Conservation (phyloP, 225 moss, liverwort and hornwort species). For the Asterella californica region DNA sequence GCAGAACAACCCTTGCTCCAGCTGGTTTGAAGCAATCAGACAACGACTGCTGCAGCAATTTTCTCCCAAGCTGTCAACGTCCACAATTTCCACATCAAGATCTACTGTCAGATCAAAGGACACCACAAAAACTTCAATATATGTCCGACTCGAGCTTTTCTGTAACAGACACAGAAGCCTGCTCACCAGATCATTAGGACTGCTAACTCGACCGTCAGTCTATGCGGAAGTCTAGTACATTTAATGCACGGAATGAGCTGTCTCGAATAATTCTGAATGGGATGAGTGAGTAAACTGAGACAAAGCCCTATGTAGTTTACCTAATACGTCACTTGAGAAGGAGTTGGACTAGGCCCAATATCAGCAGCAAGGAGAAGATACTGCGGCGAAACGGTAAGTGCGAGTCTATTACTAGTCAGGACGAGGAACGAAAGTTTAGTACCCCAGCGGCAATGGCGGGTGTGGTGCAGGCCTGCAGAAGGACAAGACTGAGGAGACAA, state of each 20-base stretch:
- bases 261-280: not conserved
- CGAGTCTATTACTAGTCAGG: not conserved
- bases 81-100: not conserved
- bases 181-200: not conserved
- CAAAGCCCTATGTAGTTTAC: not conserved
- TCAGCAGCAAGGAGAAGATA: not conserved
- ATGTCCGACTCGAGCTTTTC: no score
- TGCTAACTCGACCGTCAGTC: not conserved
- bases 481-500: not conserved
- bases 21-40: conserved; percentile 24
- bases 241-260: not conserved
- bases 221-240: not conserved
- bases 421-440: not conserved
- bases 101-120: not conserved
- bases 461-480: not conserved
- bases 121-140: not conserved
- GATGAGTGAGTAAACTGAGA: not conserved
- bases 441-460: conserved; percentile 5
- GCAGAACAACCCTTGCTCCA: conserved; percentile 55
- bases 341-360: not conserved
- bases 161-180: not conserved
- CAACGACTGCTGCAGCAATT: conserved; percentile 10
- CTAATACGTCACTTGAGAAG: not conserved
- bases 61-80: conserved; percentile 5
- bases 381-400: not conserved